Conservation (phyloP, 2,329 filamentous ascomycete genomes). For the Cadophora sp. region DNA sequence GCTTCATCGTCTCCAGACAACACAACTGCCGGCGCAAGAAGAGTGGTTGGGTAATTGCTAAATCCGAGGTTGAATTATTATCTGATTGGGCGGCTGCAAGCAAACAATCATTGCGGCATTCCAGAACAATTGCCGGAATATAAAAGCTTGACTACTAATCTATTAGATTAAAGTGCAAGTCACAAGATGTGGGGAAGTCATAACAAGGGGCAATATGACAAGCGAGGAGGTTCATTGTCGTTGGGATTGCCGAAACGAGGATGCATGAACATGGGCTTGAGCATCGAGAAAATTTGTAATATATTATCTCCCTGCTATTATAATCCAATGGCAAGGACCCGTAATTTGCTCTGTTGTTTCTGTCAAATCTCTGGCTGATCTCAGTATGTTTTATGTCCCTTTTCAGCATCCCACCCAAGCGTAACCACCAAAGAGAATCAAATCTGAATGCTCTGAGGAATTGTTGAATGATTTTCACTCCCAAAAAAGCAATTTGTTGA, state of each 20-base stretch:
- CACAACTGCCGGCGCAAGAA: slow-evolving; percentile 3
- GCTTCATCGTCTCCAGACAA: not conserved
- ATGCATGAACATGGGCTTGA: not conserved
- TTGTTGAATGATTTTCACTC: too few relatives aligned
- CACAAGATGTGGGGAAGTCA: slow-evolving; percentile 5
- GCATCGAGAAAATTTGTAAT: not conserved
- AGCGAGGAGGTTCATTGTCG: not conserved
- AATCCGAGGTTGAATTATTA: not conserved
- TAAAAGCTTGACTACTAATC: not conserved
- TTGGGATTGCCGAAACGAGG: not conserved
- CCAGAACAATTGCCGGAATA: not conserved
- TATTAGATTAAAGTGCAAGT: not conserved
- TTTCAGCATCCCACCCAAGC: too few relatives aligned
- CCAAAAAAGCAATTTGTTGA: too few relatives aligned
- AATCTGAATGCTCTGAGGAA: too few relatives aligned
- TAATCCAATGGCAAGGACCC: too few relatives aligned
- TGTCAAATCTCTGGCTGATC: too few relatives aligned
- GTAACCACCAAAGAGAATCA: too few relatives aligned
- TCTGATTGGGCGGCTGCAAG: not conserved
- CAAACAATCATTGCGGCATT: not conserved
- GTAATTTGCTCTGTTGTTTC: too few relatives aligned
- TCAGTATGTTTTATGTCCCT: too few relatives aligned
- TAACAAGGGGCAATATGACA: not conserved
- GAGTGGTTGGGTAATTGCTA: not conserved
- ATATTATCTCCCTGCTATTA: too few relatives aligned